Evolutionary conservation across 2,329 filamentous ascomycete genomes (phyloP), one percentile per base, ranked within the genome.

Genomic region (Alternaria sp.): DNA sequence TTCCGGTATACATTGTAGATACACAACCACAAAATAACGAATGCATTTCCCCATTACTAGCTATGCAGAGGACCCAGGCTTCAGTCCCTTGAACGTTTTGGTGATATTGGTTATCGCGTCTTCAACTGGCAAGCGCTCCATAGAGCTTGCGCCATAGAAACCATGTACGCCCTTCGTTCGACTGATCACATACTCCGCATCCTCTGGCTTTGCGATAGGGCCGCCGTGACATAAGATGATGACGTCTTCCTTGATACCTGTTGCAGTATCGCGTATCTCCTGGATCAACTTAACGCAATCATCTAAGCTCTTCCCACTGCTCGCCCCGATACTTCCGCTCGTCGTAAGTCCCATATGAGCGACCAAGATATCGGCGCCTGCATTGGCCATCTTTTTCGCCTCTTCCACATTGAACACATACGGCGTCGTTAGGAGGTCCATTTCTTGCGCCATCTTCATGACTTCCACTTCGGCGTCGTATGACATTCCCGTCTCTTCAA

Each of bases 401-500:
- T 92, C 88, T 0, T 87, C 85, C 1, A 84, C 82, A 52, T 84
- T 87, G 79, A 92, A 92, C 1, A 90, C 89, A 68, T 92, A 92
- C 0, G 90, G 90, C 7, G 89, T 89, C 0, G 90, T 92, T 15
- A 92, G 77, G 17, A 92, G 79, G 26, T 85, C 89, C 78, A 90
- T 79, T 45, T 83, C 79, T 47, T 83, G 85, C 2, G 90, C 90
- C n/a, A 83, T 71, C 10, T 82, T 82, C 49, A 92, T 85, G 84
- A 91, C 87, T 54, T 89, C 88, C 3, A 92, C 89, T 73, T 93
- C 90, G 8, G 84, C 79, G 15, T 84, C 85, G 71, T 88, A 92
- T 1, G 87, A 86, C 89, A 92, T 92, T 9, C 87, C 89, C 1
- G 90, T 92, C 76, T 91, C 89, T 73, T 92, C 90, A 2, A 93